phyloP scores from a whole-genome alignment of 2,329 filamentous ascomycete genomes.

The Ophiostoma ips region DNA sequence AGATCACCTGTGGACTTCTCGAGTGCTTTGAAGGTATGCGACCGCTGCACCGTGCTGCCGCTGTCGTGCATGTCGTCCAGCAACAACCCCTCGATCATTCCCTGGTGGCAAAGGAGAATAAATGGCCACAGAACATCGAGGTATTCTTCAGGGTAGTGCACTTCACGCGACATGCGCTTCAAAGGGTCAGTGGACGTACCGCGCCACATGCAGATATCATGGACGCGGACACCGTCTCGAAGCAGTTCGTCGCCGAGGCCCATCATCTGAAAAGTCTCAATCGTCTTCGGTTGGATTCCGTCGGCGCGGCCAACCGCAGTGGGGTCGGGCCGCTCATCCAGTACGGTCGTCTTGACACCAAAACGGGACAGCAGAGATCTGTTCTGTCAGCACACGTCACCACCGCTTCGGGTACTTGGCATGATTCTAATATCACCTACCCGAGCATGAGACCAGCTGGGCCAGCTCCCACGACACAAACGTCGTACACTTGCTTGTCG shows the following conservation, averaged over 20 bases:
- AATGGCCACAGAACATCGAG: constrained; percentile 33
- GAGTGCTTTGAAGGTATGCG: constrained; percentile 47
- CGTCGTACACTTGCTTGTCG: constrained; percentile 7
- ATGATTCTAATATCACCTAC: constrained; percentile 20
- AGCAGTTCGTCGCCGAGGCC: constrained; percentile 51
- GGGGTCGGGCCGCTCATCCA: constrained; percentile 9
- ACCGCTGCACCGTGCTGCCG: constrained; percentile 48
- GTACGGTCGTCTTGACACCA: constrained; percentile 26
- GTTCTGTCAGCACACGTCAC: not conserved
- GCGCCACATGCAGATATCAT: constrained; percentile 63
- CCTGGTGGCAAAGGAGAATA: constrained; percentile 51
- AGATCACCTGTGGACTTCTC: constrained; percentile 30
- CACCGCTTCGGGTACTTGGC: not conserved
- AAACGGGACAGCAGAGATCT: constrained; percentile 33
- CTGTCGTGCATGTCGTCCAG: constrained; percentile 53
- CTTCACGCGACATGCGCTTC: constrained; percentile 23
- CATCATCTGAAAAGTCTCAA: constrained; percentile 63
- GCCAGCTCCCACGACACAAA: constrained; percentile 17
- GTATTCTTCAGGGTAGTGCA: constrained; percentile 44
- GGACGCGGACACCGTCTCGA: constrained; percentile 51
- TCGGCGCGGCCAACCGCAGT: constrained; percentile 43
- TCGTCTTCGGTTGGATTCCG: constrained; percentile 63
- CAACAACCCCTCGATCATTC: constrained; percentile 59
- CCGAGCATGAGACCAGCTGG: constrained; percentile 26
- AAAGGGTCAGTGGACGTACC: constrained; percentile 39